Evolutionary conservation across 768 basidiomycete genomes (phyloP), one percentile per base, ranked within the genome.

Genomic region (Collybiopsis confluens): DNA sequence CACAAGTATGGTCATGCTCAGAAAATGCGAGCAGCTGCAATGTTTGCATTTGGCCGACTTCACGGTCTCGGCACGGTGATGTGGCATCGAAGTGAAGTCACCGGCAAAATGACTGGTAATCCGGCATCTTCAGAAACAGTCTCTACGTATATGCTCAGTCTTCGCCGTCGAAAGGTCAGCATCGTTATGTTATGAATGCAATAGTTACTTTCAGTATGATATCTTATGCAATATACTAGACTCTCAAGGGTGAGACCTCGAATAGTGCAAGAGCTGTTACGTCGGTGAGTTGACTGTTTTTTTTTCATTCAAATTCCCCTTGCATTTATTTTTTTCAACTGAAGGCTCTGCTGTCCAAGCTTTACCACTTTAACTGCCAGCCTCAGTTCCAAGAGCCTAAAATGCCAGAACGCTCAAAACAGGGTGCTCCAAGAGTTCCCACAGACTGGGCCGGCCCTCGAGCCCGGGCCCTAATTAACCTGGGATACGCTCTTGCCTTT

Each of bases 11-110:
- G 59, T 2, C 66, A 72, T 64, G 70, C 71, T 0, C 71, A 72
- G 52, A 72, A 72, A 43, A 69, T 73, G 63, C 47, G 66, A 1
- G 71, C 70, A 3, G 58, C 64, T 2, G 62, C 65, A 42, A 69
- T 67, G 0, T 65, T 69, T 51, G 58, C 58, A 1, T 72, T 72
- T 55, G 63, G 66, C 4, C 60, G 59, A 15, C 42, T 65, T 4
- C 54, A 55, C 35, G 61, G 64, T 0, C 55, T 67, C 3, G 62
- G 69, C 15, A 57, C 54, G 6, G 40, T 63, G n/a, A 57, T 62
- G 8, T 72, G 71, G 71, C 64, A 68, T 30, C 47, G 56, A 24
- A 60, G 60, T 28, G 62, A 68, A 45, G 33, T 55, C 7, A 59
- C 37, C 16, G 63, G 63, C 2, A 49, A 54, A 41, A 62, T 61